Evolutionary conservation across 2,329 filamentous ascomycete species (phyloP).

Genomic region (Akanthomyces uredinophilus): DNA sequence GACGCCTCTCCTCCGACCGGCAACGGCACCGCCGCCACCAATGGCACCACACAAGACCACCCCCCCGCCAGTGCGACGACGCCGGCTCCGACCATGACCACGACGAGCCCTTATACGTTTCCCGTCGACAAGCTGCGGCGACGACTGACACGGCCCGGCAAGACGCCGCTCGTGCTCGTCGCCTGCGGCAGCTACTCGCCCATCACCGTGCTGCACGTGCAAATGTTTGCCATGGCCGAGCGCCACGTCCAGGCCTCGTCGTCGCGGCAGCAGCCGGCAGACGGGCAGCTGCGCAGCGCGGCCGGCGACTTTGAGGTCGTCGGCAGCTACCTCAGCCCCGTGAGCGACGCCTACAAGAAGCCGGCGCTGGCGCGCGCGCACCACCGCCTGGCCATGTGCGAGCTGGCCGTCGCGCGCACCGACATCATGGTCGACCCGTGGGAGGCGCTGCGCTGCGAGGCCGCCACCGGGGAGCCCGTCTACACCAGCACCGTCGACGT

Average conservation of each 20-base stretch:
- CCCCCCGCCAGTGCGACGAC: background rate
- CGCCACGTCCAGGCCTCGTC: constrained; percentile 44
- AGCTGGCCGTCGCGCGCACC: constrained; percentile 65
- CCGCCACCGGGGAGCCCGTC: constrained; percentile 53
- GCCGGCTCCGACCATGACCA: background rate
- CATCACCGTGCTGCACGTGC: constrained; percentile 69
- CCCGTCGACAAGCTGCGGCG: constrained; percentile 53
- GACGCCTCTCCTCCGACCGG: background rate
- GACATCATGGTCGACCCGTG: constrained; percentile 81
- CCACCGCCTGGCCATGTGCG: constrained; percentile 62
- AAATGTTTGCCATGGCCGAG: constrained; percentile 79
- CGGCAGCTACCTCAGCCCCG: constrained; percentile 58
- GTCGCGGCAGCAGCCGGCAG: background rate
- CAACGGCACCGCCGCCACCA: background rate
- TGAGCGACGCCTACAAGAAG: constrained; percentile 31
- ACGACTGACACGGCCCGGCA: constrained; percentile 48
- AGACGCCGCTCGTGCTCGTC: constrained; percentile 61
- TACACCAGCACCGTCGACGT: constrained; percentile 84
- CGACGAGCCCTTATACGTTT: constrained; percentile 44
- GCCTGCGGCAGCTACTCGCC: constrained; percentile 67
- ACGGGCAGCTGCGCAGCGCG: background rate
- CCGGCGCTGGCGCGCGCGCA: constrained; percentile 37
- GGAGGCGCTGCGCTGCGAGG: constrained; percentile 51
- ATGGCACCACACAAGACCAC: background rate
- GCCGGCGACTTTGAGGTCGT: constrained; percentile 69